Percentiles rank a stretch among this genome's conserved stretches.
phyloP scores from a whole-genome alignment of 345 rosid species.

The Rubroshorea leprosula region DNA sequence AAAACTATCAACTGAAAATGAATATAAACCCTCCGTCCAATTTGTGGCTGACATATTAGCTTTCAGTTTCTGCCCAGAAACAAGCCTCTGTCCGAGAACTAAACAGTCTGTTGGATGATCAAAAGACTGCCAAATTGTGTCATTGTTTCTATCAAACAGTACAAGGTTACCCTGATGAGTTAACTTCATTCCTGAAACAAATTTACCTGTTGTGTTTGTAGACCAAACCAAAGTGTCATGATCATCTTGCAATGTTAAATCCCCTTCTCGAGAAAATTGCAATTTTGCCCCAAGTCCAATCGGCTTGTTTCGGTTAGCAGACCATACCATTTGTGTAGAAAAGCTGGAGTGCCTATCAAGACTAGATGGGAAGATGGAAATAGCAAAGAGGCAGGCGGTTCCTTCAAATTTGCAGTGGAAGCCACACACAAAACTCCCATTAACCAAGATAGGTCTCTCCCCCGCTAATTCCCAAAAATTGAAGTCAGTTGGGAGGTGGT shows the following conservation, averaged over 20 bases:
- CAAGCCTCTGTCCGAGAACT: slow-evolving; percentile 21
- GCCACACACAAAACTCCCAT: slow-evolving; percentile 1
- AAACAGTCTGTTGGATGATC: too few relatives aligned
- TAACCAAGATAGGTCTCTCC: neutral
- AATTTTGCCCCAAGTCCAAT: slow-evolving; percentile 7
- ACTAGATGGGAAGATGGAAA: slow-evolving; percentile 1
- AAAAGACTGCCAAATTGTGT: too few relatives aligned
- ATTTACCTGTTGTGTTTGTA: too few relatives aligned
- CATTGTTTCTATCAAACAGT: too few relatives aligned
- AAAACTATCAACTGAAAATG: slow-evolving; percentile 21
- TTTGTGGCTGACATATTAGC: slow-evolving; percentile 17
- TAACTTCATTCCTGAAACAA: too few relatives aligned
- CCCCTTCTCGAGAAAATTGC: too few relatives aligned
- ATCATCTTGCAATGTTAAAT: too few relatives aligned
- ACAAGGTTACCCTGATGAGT: too few relatives aligned
- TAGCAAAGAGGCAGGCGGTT: neutral
- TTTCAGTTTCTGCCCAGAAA: slow-evolving; percentile 19
- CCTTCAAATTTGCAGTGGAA: slow-evolving; percentile 3
- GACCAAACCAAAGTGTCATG: too few relatives aligned
- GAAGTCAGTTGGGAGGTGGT: too few relatives aligned
- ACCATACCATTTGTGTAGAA: slow-evolving; percentile 19
- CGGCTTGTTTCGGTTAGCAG: slow-evolving; percentile 22
- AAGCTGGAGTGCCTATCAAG: neutral
- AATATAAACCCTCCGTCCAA: slow-evolving; percentile 16
- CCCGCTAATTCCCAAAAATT: slow-evolving; percentile 3